These are phyloP conservation scores for Starmera pachycereana DNA, from an alignment of 805 yeast genomes.

Conservation along the genomic window DNA sequence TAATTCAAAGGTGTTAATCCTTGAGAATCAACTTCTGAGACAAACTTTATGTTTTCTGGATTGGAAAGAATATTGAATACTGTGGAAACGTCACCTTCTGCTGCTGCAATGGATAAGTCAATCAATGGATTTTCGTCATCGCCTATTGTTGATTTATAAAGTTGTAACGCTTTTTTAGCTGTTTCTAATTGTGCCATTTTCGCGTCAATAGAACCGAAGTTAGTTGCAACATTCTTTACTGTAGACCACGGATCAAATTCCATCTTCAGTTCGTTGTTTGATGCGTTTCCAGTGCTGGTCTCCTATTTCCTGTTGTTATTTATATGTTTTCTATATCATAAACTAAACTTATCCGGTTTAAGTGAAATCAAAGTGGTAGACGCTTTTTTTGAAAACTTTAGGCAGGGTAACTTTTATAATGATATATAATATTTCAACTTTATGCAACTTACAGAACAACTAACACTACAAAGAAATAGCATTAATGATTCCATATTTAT, in stretches of 20 bases:
- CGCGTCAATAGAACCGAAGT: slow-evolving; percentile 14
- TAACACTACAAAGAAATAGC: too few relatives aligned
- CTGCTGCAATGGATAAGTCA: slow-evolving; percentile 27
- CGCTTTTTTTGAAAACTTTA: too few relatives aligned
- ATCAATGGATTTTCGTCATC: slow-evolving; percentile 21
- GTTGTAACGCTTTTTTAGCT: slow-evolving; percentile 25
- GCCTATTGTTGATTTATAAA: slow-evolving; percentile 8
- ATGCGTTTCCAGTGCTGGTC: too few relatives aligned
- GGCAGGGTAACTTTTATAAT: too few relatives aligned
- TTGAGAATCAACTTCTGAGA: slow-evolving; percentile 24
- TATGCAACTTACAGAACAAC: too few relatives aligned
- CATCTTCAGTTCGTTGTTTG: not conserved
- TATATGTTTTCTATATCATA: too few relatives aligned
- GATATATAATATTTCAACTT: too few relatives aligned
- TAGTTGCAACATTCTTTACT: slow-evolving; percentile 12
- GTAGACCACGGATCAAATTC: slow-evolving; percentile 24
- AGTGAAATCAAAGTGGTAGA: too few relatives aligned
- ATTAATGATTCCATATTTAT: too few relatives aligned
- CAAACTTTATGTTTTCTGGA: slow-evolving; percentile 15
- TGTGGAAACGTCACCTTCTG: slow-evolving; percentile 24
- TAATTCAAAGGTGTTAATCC: slow-evolving; percentile 40
- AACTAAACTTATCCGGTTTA: too few relatives aligned
- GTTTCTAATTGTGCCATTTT: slow-evolving; percentile 23
- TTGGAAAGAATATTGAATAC: slow-evolving; percentile 14
- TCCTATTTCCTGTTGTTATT: too few relatives aligned